Percentiles rank a stretch among this genome's conserved stretches.
Conservation (phyloP, 192 early-diverging fungal genomes). For the Rhizophagus clarus region DNA sequence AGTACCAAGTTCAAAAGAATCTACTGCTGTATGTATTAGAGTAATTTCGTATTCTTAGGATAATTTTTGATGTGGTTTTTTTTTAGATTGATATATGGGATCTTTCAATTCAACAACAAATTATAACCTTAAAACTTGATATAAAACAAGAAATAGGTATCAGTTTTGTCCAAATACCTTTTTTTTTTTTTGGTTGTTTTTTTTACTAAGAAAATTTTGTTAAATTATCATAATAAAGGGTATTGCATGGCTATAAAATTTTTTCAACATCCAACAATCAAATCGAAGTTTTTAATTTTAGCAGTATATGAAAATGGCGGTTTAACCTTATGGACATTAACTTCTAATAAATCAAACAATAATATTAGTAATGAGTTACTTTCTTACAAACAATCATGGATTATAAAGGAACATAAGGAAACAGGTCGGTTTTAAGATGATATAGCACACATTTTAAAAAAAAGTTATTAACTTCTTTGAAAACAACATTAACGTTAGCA, state of each 20-base stretch:
- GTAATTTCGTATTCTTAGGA: not conserved
- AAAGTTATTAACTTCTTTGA: conserved; percentile 1
- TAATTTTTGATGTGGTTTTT: not conserved
- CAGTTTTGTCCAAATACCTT: not conserved
- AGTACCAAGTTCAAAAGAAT: not conserved
- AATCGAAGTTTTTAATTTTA: conserved; percentile 33
- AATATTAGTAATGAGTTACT: not conserved
- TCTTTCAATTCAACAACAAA: conserved; percentile 2
- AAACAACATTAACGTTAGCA: conserved; percentile 30
- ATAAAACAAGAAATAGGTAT: not conserved
- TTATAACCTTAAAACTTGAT: conserved; percentile 8
- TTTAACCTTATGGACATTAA: conserved; percentile 32
- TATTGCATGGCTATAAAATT: conserved; percentile 29
- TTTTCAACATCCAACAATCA: not conserved
- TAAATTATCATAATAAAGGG: not conserved
- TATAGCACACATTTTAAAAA: not conserved
- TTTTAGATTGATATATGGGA: conserved; percentile 27
- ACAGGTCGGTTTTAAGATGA: conserved; percentile 27
- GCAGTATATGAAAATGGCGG: conserved; percentile 43
- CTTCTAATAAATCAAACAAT: not conserved
- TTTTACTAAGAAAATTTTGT: not conserved
- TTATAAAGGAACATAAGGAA: conserved; percentile 38
- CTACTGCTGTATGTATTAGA: not conserved
- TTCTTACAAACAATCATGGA: conserved; percentile 36
- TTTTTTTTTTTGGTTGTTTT: not conserved